Evolutionary conservation across 331 rosid genomes (phyloP).

Genomic region (Telfairia occidentalis): DNA sequence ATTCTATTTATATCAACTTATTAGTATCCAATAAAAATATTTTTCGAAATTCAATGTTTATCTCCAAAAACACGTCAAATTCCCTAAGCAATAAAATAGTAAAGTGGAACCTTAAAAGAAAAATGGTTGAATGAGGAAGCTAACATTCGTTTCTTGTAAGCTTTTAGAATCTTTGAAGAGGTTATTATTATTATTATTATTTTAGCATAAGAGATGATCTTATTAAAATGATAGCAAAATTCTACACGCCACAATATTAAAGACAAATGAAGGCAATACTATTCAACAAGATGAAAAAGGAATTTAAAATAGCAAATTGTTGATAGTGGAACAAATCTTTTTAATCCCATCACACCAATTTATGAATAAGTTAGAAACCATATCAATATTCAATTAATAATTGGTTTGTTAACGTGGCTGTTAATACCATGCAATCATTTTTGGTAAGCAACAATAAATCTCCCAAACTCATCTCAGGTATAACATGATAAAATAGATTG

Average conservation of each 20-base stretch:
- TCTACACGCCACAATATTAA: constrained; percentile 2
- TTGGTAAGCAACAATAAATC: neutral
- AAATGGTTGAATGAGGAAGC: neutral
- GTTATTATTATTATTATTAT: too few species aligned
- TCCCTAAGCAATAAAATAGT: neutral
- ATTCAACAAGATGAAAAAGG: neutral
- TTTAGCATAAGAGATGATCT: neutral
- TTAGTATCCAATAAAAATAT: too few species aligned
- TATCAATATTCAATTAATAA: neutral
- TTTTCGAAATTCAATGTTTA: neutral
- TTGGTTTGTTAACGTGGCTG: neutral
- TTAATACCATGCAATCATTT: neutral
- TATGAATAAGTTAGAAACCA: neutral
- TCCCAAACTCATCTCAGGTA: neutral
- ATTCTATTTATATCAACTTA: too few species aligned
- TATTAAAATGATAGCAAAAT: neutral
- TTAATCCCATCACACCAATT: neutral
- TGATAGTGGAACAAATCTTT: neutral
- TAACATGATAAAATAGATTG: too few species aligned
- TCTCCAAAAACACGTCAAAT: neutral
- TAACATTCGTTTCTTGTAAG: constrained; percentile 20
- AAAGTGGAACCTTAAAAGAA: neutral
- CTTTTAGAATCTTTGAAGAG: constrained; percentile 26
- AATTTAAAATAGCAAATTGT: neutral
- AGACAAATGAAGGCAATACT: neutral